Conservation (phyloP, 2,329 filamentous ascomycete species). For the Acrodontium crateriforme region DNA sequence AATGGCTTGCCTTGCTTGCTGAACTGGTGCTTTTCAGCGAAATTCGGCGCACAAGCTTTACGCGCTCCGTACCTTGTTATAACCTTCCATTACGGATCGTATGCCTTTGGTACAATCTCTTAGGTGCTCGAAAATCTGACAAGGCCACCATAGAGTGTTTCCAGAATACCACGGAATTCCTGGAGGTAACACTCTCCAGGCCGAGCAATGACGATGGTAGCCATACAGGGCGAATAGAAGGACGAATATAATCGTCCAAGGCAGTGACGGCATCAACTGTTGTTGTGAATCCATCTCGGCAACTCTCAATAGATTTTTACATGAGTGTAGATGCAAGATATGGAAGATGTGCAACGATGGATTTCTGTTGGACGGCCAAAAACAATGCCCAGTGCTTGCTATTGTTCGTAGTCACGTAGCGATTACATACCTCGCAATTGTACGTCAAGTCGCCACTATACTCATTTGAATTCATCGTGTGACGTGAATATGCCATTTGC, state of each 20-base stretch:
- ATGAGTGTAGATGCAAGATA: not conserved
- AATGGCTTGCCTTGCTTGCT: constrained; percentile 11
- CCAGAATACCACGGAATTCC: constrained; percentile 1
- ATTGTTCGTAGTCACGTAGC: constrained; percentile 1
- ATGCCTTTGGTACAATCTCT: constrained; percentile 1
- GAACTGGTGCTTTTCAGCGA: constrained; percentile 2
- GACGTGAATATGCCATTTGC: too few relatives aligned
- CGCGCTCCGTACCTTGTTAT: constrained; percentile 1
- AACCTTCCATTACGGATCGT: not conserved
- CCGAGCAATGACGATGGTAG: not conserved
- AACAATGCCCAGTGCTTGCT: constrained; percentile 1
- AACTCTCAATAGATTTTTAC: not conserved
- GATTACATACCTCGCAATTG: too few relatives aligned
- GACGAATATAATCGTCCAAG: not conserved
- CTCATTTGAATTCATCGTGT: too few relatives aligned
- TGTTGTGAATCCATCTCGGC: not conserved
- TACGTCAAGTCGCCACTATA: too few relatives aligned
- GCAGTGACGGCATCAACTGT: not conserved
- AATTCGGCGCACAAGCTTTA: not conserved
- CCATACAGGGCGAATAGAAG: not conserved
- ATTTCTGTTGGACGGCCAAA: not conserved
- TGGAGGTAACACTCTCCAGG: constrained; percentile 1
- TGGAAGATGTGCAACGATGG: not conserved
- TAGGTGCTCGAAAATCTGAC: not conserved
- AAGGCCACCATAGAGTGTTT: not conserved